Percentiles rank a stretch among this genome's conserved stretches.
Conservation (phyloP, 139 green algal genomes). For the Pseudopediastrum boryanum region DNA sequence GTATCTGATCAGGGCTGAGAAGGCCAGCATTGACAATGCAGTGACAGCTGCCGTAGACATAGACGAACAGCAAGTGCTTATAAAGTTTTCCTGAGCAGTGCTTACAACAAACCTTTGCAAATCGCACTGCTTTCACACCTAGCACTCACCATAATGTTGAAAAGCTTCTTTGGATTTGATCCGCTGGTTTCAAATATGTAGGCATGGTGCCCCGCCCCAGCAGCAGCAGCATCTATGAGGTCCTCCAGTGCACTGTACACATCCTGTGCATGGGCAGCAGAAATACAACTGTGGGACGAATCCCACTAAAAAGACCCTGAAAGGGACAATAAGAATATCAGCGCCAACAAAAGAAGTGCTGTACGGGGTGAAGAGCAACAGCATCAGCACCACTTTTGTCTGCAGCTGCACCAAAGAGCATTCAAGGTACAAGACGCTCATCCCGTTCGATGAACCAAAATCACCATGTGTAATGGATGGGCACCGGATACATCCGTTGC, state of each 20-base stretch:
- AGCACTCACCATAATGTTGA: constrained; percentile 13
- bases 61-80: neutral
- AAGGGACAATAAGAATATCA: neutral
- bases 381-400: neutral
- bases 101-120: neutral
- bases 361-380: neutral
- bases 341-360: neutral
- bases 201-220: neutral
- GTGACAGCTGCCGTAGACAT: no score
- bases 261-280: neutral
- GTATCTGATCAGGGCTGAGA: no score
- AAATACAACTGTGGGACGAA: neutral
- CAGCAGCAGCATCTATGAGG: neutral
- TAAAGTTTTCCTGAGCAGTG: neutral
- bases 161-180: neutral
- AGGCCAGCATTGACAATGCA: no score
- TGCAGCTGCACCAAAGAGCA: no score
- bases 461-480: no score
- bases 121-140: neutral
- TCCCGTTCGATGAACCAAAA: no score
- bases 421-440: no score
- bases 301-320: neutral
- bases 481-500: no score
- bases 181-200: neutral
- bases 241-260: constrained; percentile 15